Evolutionary conservation across 768 basidiomycete species (phyloP).

Genomic region (Xerocomus brunneocitrinus): DNA sequence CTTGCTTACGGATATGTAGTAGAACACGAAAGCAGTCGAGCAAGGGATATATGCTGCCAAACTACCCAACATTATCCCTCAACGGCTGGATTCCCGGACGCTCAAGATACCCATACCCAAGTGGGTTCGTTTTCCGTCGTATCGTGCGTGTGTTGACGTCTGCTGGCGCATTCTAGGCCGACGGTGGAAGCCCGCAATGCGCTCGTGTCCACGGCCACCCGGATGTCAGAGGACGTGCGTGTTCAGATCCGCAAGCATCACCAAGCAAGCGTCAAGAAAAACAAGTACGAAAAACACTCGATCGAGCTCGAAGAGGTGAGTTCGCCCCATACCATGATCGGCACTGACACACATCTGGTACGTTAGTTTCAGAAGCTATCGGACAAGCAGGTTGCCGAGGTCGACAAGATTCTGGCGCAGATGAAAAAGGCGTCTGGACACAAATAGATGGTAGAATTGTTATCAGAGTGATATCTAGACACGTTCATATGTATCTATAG

Average conservation of each 20-base stretch:
- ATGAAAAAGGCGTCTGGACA: slow-evolving; percentile 53
- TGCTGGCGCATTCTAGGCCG: slow-evolving; percentile 42
- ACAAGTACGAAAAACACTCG: slow-evolving; percentile 65
- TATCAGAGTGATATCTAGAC: too few relatives aligned
- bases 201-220: slow-evolving; percentile 50
- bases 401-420: slow-evolving; percentile 60
- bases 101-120: slow-evolving; percentile 79
- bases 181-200: slow-evolving; percentile 68
- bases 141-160: not conserved
- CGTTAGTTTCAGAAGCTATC: slow-evolving; percentile 70
- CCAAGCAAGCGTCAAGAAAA: slow-evolving; percentile 60
- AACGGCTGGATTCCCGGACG: slow-evolving; percentile 64
- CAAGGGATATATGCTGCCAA: slow-evolving; percentile 72
- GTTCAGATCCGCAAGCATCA: slow-evolving; percentile 72
- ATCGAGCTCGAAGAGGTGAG: slow-evolving; percentile 67
- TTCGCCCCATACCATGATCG: not conserved
- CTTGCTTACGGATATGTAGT: slow-evolving; percentile 29
- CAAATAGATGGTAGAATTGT: slow-evolving; percentile 14
- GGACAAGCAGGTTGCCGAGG: slow-evolving; percentile 56
- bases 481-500: too few relatives aligned
- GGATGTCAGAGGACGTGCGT: slow-evolving; percentile 71
- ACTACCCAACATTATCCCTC: slow-evolving; percentile 67
- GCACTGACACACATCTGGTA: not conserved
- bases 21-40: slow-evolving; percentile 76
- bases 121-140: slow-evolving; percentile 34